Evolutionary conservation across 140 eudicot species (phyloP).

Genomic region (Cichorium intybus): DNA sequence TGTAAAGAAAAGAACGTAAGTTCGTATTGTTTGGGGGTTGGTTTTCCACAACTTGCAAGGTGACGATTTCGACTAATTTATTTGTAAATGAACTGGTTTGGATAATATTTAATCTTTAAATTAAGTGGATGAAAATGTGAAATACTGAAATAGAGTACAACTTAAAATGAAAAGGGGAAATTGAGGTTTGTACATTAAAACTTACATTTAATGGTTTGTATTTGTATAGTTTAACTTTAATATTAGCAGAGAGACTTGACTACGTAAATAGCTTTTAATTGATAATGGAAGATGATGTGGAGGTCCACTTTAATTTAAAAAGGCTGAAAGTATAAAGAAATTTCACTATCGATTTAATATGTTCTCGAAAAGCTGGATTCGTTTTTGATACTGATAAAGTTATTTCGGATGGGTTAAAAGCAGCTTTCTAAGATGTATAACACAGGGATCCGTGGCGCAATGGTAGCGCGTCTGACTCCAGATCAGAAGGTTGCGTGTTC

Average conservation of each 20-base stretch:
- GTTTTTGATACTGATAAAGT: background rate
- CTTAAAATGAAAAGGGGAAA: no score
- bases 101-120: background rate
- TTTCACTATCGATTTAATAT: no score
- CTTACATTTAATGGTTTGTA: background rate
- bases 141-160: no score
- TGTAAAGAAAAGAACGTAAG: constrained; percentile 10
- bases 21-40: background rate
- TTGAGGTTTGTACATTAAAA: no score
- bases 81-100: background rate
- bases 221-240: no score
- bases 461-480: constrained; percentile 99
- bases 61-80: no score
- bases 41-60: constrained; percentile 1
- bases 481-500: constrained; percentile 99
- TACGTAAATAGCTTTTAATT: no score
- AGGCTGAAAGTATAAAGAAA: no score
- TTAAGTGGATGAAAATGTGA: no score
- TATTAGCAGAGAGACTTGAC: no score
- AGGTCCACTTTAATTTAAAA: background rate
- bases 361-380: no score
- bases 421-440: background rate
- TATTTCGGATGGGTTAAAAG: background rate
- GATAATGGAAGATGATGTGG: background rate
- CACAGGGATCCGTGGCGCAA: constrained; percentile 87